Conservation (phyloP, 2,329 filamentous ascomycete species). For the Fusarium ambrosium region DNA sequence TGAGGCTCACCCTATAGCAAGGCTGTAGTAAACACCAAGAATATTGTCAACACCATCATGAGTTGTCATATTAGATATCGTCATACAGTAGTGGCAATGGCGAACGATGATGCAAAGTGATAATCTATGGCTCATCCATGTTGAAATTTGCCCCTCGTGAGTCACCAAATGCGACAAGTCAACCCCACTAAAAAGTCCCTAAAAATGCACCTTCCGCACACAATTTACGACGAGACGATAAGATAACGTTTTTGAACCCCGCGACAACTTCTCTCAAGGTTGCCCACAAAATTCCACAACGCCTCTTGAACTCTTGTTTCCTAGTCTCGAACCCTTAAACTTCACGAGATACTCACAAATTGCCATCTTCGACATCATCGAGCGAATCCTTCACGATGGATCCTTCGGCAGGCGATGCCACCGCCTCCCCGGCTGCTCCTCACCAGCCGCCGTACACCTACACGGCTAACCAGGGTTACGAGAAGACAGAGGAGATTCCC, state of each 20-base stretch:
- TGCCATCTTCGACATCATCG: not conserved
- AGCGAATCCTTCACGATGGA: slow-evolving; percentile 31
- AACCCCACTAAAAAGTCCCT: slow-evolving; percentile 24
- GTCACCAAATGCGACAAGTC: slow-evolving; percentile 25
- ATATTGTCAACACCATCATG: not conserved
- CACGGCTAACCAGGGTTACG: slow-evolving; percentile 60
- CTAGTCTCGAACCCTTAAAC: not conserved
- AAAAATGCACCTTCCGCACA: slow-evolving; percentile 19
- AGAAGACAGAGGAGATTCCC: slow-evolving; percentile 53
- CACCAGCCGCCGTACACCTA: slow-evolving; percentile 62
- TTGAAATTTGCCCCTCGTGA: slow-evolving; percentile 36
- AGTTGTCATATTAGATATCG: not conserved
- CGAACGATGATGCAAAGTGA: slow-evolving; percentile 8
- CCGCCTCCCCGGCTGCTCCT: slow-evolving; percentile 56
- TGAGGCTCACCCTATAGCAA: slow-evolving; percentile 13
- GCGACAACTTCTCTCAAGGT: slow-evolving; percentile 38
- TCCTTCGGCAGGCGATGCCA: slow-evolving; percentile 23
- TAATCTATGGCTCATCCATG: slow-evolving; percentile 22
- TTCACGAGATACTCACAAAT: slow-evolving; percentile 10
- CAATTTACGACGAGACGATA: slow-evolving; percentile 24
- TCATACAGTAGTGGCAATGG: not conserved
- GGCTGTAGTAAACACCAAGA: slow-evolving; percentile 16
- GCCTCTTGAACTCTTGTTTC: slow-evolving; percentile 16
- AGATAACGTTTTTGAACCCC: slow-evolving; percentile 43
- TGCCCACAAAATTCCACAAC: slow-evolving; percentile 43